Evolutionary conservation across 108 stramenopile species (phyloP), one percentile per base, ranked within the genome.

Genomic region (Cyclotella atomus): DNA sequence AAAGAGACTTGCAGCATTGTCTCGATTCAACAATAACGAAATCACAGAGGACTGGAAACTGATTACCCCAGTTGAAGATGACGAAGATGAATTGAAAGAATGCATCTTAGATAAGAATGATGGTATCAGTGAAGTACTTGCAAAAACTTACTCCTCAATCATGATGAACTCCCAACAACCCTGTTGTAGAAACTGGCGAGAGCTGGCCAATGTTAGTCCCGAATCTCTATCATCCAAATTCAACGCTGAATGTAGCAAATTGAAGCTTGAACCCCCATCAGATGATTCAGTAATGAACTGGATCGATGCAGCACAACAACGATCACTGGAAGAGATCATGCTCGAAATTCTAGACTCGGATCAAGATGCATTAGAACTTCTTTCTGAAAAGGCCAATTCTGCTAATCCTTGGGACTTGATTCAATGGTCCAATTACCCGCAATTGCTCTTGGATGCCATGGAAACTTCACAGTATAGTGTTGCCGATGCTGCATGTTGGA

Each of bases 321-420:
- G 82, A 65, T 85, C 88, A 19, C 67, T 92, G 16, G 89, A 87
- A 33, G 94, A 95, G 61, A 91, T 95, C 53, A 92, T 92, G 76
- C 80, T 95, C 28, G 90, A 92, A 64, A 83, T 92, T 63, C 85
- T 92, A 49, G 94, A 92, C 67, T 79, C 78, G 50, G 83, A 87
- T 76, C 60, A 91, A 33, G 81, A 82, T 47, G 88, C 84, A 6
- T 75, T 85, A 0, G 85, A 87, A 50, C 34, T 79, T 15, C 70
- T 95, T 62, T 49, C 35, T 14, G 80, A 84, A 7, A 52, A 82
- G 56, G 89, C 90, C 3, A 56, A 63, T 29, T 88, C 85, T 45
- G 81, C 82, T 21, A 89, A 85, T 9, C 94, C 91, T 8, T 87
- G 91, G 65, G 91, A 92, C 77, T 81, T 95, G 74, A 66, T 65